These are phyloP conservation scores for Nicotiana undulata DNA, from an alignment of 257 asterid genomes.

Conservation along the genomic window DNA sequence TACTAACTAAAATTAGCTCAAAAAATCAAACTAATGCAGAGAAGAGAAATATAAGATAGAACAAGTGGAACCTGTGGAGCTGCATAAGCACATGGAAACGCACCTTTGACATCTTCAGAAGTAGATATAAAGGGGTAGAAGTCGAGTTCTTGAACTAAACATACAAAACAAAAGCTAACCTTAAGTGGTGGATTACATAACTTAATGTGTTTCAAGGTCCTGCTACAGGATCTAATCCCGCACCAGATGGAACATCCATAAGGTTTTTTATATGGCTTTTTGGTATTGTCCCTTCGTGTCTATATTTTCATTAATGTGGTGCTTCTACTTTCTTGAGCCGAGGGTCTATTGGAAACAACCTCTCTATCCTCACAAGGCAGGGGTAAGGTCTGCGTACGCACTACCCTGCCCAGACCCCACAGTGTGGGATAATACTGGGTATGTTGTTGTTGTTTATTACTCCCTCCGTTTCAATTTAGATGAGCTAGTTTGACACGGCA, in stretches of 20 bases:
- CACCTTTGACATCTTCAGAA: background rate
- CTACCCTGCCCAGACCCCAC: no score
- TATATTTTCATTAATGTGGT: no score
- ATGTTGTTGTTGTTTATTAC: no score
- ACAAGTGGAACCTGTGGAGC: background rate
- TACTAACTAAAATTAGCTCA: background rate
- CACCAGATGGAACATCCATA: background rate
- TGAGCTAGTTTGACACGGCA: no score
- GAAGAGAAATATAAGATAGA: background rate
- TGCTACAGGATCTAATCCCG: background rate
- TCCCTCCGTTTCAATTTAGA: no score
- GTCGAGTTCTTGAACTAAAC: background rate
- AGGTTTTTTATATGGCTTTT: background rate
- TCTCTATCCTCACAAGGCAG: no score
- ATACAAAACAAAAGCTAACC: background rate
- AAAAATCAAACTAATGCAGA: background rate
- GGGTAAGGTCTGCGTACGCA: no score
- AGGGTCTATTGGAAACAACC: no score
- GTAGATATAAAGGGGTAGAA: background rate
- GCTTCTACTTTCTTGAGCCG: no score
- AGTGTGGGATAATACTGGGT: no score
- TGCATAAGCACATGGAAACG: background rate
- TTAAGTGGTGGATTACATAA: background rate
- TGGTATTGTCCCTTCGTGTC: no score
- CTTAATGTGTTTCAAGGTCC: background rate